Conservation (phyloP, 257 asterid species). For the Cinchona pubescens region DNA sequence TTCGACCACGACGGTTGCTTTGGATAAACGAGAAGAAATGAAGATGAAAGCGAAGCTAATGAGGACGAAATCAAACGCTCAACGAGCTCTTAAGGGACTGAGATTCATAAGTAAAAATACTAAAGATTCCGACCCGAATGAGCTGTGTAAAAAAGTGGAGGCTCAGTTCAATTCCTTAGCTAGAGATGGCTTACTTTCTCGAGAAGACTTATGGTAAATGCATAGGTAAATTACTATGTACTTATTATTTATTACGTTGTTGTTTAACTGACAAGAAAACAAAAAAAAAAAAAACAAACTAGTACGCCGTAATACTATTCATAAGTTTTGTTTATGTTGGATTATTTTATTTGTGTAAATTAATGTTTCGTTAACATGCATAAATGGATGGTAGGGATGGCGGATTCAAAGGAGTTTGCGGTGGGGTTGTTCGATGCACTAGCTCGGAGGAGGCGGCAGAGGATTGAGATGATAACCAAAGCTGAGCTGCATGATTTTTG, state of each 20-base stretch:
- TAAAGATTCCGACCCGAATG: conserved; percentile 39
- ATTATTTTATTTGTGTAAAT: too few relatives aligned
- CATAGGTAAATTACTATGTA: conserved; percentile 57
- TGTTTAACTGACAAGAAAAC: too few relatives aligned
- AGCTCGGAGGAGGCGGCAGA: conserved; percentile 70
- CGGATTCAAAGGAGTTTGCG: conserved; percentile 86
- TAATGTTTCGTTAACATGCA: too few relatives aligned
- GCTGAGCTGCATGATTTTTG: conserved; percentile 81
- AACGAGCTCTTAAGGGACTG: conserved; percentile 77
- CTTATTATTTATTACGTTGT: too few relatives aligned
- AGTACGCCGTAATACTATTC: too few relatives aligned
- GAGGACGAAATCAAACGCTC: conserved; percentile 74
- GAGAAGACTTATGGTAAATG: conserved; percentile 89
- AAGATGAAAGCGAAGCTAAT: conserved; percentile 58
- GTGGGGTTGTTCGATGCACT: conserved; percentile 77
- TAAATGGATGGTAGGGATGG: conserved; percentile 54
- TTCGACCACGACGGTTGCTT: conserved; percentile 21
- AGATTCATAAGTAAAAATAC: conserved; percentile 70
- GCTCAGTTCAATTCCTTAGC: conserved; percentile 58
- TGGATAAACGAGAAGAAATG: conserved; percentile 65
- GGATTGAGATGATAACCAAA: conserved; percentile 52
- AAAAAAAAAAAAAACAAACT: too few relatives aligned
- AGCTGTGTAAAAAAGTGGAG: conserved; percentile 71
- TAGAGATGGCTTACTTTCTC: conserved; percentile 58
- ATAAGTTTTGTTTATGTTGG: too few relatives aligned